A percentile compares a stretch with the other conserved stretches of the same genome.
Conservation (phyloP, 495 filamentous ascomycete species). For the Penicillium verhagenii region DNA sequence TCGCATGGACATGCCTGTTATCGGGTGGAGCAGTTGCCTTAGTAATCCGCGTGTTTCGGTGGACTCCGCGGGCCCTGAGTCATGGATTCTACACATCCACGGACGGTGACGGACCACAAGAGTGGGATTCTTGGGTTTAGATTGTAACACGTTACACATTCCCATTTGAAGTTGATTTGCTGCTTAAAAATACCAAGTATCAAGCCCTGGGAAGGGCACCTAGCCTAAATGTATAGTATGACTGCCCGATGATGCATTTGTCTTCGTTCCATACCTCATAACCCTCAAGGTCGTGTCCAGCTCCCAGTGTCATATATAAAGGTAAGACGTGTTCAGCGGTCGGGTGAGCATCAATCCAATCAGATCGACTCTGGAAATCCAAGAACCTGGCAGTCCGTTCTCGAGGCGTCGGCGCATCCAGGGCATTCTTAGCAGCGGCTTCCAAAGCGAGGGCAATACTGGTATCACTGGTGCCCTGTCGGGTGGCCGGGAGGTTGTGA, state of each 20-base stretch:
- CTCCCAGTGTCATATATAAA: background rate
- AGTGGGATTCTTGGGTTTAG: background rate
- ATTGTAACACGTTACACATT: too few relatives aligned
- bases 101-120: background rate
- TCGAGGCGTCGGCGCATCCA: background rate
- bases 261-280: background rate
- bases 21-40: background rate
- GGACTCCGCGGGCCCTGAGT: background rate
- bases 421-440: background rate
- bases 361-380: background rate
- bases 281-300: background rate
- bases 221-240: background rate
- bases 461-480: background rate
- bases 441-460: background rate
- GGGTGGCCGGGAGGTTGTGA: background rate
- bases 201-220: background rate
- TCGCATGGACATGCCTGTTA: constrained; percentile 8
- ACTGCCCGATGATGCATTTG: background rate
- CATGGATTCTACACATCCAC: background rate
- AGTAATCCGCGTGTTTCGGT: background rate
- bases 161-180: background rate
- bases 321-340: background rate
- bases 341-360: background rate
- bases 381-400: background rate
- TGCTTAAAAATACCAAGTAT: too few relatives aligned